Percentiles rank a stretch among this genome's conserved stretches.
Evolutionary conservation across 768 basidiomycete species (phyloP).

Genomic region (Boletellus sp.): DNA sequence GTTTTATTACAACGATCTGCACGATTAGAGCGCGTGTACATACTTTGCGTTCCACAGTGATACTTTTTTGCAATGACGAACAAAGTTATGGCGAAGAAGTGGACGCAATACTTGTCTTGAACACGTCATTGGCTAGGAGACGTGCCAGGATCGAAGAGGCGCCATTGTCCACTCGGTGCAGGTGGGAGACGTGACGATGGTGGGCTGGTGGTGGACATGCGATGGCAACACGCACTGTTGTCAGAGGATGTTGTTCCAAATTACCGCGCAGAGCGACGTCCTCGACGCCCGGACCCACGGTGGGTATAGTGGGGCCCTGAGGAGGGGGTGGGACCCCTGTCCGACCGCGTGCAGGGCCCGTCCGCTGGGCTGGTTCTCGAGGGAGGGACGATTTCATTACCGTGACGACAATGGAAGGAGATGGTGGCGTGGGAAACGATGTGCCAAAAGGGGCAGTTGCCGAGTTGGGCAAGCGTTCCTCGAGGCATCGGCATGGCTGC

Average conservation of each 20-base stretch:
- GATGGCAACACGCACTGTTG: background rate
- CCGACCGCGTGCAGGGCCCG: background rate
- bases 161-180: background rate
- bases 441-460: conserved; percentile 16
- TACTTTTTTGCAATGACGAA: background rate
- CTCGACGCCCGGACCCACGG: conserved; percentile 11
- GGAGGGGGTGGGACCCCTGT: conserved; percentile 9
- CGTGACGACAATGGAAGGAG: conserved; percentile 4
- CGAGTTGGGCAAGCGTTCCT: conserved; percentile 25
- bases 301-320: conserved; percentile 23
- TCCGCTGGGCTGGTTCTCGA: conserved; percentile 5
- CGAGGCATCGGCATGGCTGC: conserved; percentile 28
- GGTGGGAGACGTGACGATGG: conserved; percentile 2
- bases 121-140: background rate
- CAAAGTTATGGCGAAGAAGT: too few species aligned
- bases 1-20: background rate
- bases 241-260: conserved; percentile 12
- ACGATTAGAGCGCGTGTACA: conserved; percentile 2
- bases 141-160: too few species aligned
- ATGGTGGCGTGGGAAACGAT: conserved; percentile 21
- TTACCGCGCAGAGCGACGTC: conserved; percentile 13
- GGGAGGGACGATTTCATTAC: conserved; percentile 19
- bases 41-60: background rate
- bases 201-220: background rate
- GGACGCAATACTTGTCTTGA: too few species aligned